Evolutionary conservation across 1,284 basidiomycete species (phyloP).

Genomic region (Hypsizygus ulmarius): DNA sequence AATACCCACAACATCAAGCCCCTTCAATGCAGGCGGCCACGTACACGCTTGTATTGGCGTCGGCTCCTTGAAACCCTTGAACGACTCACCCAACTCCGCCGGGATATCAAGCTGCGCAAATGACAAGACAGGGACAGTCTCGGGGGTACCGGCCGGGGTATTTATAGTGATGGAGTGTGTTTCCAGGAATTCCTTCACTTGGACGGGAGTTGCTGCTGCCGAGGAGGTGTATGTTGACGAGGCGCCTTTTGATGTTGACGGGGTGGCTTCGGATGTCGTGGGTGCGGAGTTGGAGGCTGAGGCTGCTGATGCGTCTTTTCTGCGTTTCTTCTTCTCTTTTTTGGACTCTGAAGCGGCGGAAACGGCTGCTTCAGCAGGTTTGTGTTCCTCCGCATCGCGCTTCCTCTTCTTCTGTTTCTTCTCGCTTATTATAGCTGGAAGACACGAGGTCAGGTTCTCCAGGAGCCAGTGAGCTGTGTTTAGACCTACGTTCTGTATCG

Average conservation of each 20-base stretch:
- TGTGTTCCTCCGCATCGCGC: conserved; percentile 15
- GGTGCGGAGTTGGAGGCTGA: conserved; percentile 9
- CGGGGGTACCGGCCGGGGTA: conserved; percentile 40
- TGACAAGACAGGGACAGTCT: conserved; percentile 70
- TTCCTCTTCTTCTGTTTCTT: conserved; percentile 33
- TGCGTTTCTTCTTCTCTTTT: conserved; percentile 22
- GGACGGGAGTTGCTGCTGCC: conserved; percentile 32
- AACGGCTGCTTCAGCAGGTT: neutral
- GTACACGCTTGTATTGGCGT: conserved; percentile 96
- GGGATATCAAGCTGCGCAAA: conserved; percentile 79
- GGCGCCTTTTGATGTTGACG: conserved; percentile 17
- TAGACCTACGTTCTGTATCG: conserved; percentile 21
- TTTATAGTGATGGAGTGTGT: conserved; percentile 78
- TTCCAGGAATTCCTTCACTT: conserved; percentile 63
- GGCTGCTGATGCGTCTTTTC: conserved; percentile 14
- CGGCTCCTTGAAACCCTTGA: conserved; percentile 77
- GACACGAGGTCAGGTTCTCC: neutral
- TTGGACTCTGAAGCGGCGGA: conserved; percentile 12
- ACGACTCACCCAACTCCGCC: conserved; percentile 57
- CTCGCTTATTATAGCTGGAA: conserved; percentile 20
- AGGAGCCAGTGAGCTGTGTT: neutral
- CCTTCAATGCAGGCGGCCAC: conserved; percentile 87
- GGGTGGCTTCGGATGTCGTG: conserved; percentile 17
- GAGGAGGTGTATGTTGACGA: conserved; percentile 17
- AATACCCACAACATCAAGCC: conserved; percentile 91